These are phyloP conservation scores for Pistacia vera DNA, from an alignment of 345 rosid genomes.

Conservation along the genomic window DNA sequence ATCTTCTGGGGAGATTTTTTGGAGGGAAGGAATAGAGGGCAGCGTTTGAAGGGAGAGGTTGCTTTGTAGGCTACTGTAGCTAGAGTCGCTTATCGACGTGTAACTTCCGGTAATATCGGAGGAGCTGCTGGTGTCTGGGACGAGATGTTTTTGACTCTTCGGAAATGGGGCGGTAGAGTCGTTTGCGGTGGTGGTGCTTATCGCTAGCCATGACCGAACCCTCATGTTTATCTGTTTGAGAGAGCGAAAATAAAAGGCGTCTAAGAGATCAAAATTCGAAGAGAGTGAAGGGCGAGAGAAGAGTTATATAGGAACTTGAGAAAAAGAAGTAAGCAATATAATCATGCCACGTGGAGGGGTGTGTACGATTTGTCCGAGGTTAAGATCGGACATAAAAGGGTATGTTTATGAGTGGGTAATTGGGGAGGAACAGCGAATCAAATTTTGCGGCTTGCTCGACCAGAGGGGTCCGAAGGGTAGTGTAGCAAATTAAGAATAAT, in stretches of 20 bases:
- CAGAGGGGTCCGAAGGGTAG: background rate
- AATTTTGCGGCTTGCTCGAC: background rate
- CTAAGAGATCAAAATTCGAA: background rate
- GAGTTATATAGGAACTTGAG: constrained; percentile 7
- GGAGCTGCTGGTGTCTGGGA: constrained; percentile 26
- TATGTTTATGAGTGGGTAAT: background rate
- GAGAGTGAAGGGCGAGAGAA: background rate
- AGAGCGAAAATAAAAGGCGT: no score
- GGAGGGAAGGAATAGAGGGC: constrained; percentile 80
- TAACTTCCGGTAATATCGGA: constrained; percentile 21
- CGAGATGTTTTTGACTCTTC: constrained; percentile 19
- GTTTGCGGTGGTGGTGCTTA: constrained; percentile 22
- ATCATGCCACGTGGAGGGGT: constrained; percentile 15
- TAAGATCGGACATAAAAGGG: constrained; percentile 1
- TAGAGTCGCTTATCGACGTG: constrained; percentile 32
- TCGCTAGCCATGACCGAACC: constrained; percentile 49
- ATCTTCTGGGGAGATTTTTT: constrained; percentile 46
- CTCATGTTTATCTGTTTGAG: constrained; percentile 26
- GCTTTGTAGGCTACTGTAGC: constrained; percentile 56
- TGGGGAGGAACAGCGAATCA: background rate
- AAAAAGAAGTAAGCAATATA: background rate
- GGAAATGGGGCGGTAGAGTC: constrained; percentile 19
- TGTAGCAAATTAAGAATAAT: background rate
- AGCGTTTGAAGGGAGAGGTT: constrained; percentile 78
- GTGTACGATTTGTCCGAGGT: constrained; percentile 14